Evolutionary conservation across 495 filamentous ascomycete species (phyloP), one percentile per base, ranked within the genome.

Genomic region (Penicillium lagena): DNA sequence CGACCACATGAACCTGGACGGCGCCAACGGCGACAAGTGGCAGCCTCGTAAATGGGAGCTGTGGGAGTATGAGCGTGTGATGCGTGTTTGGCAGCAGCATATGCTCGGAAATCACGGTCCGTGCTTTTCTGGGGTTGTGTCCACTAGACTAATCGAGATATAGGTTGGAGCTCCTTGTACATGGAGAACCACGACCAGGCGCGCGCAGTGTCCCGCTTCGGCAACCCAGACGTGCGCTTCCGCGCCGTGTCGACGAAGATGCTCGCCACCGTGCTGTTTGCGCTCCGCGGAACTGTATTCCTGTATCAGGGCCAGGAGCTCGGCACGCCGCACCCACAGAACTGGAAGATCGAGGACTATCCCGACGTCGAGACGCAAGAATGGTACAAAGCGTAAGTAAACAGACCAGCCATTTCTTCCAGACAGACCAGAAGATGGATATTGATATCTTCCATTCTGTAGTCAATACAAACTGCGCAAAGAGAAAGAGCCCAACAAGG

Each of bases 281-380:
- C 73, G 2, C 54, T 82, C 40, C 72, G 70, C 4, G 83, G 83
- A 6, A 86, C 81, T 0, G 48, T 82, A 1, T 86, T 81, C 64
- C 39, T 85, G n/a, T 86, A 82, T 50, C 81, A 87, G 47, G 83
- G 83, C 2, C 79, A 87, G 50, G 83, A 87, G 45, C 63, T 86
- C 29, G 83, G 81, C 6, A 82, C 83, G 76, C 68, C 69, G 32
- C 82, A 86, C 50, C 80, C 82, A 1, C 47, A 54, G 15, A 39
- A 68, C 15, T 84, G 80, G 81, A 55, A 50, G 1, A 74, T 81
- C 14, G 71, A 75, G 9, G 72, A 81, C 37, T 84, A 80, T 55
- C 70, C 77, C 37, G 83, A 86, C 54, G 66, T 85, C 31, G 83
- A 83, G 50, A 70, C 73, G 9, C 55, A 76, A n/a, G 77, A 77